phyloP scores from a whole-genome alignment of 1,139 yeast genomes.

The Chernovozyma aurita region DNA sequence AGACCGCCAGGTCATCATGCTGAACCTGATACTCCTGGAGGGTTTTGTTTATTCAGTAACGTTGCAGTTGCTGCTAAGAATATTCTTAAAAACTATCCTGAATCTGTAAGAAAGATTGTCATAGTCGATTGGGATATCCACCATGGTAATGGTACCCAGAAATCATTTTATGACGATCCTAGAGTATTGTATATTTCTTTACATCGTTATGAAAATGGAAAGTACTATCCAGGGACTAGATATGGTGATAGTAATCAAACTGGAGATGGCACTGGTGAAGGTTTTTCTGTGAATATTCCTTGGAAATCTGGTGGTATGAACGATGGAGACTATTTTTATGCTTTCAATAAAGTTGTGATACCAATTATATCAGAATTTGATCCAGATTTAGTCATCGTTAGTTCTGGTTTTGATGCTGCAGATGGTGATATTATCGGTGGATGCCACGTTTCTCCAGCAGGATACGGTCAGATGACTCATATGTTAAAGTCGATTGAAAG shows the following conservation, averaged over 20 bases:
- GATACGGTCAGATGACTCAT: constrained; percentile 96
- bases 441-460: constrained; percentile 92
- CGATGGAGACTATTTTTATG: constrained; percentile 93
- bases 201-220: constrained; percentile 90
- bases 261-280: constrained; percentile 85
- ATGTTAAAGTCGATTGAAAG: constrained; percentile 80
- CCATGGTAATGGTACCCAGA: constrained; percentile 98
- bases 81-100: constrained; percentile 79
- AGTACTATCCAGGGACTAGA: constrained; percentile 89
- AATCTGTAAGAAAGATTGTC: constrained; percentile 76
- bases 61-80: constrained; percentile 96
- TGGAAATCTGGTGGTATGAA: constrained; percentile 94
- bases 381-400: constrained; percentile 89
- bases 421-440: constrained; percentile 98
- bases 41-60: constrained; percentile 92
- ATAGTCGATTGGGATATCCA: constrained; percentile 97
- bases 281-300: constrained; percentile 84
- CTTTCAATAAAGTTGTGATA: constrained; percentile 82
- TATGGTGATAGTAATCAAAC: constrained; percentile 74
- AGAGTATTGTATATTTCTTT: constrained; percentile 85
- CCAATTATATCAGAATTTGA: constrained; percentile 87
- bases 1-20: constrained; percentile 99
- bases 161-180: constrained; percentile 84
- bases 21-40: constrained; percentile 95
- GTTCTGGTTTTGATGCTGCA: constrained; percentile 98